A percentile compares a stretch with the other conserved stretches of the same genome.
phyloP scores from a whole-genome alignment of 805 yeast genomes.

The Zygoascus tannicola region DNA sequence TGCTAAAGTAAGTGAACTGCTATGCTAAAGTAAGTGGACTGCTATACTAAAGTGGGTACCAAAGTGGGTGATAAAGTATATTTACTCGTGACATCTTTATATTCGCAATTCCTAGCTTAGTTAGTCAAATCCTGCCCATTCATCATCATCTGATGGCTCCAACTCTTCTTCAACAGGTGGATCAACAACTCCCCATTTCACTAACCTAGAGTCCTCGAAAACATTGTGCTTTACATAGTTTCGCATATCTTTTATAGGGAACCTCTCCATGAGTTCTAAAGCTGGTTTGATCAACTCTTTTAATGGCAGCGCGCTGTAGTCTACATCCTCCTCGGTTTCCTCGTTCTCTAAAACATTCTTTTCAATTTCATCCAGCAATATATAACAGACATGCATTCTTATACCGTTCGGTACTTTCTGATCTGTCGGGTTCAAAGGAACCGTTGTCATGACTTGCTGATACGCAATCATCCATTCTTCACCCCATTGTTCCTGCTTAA shows the following conservation, averaged over 20 bases:
- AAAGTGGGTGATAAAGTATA: too few relatives aligned
- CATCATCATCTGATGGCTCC: conserved; percentile 26
- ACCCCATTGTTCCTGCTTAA: conserved; percentile 49
- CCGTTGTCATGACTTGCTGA: conserved; percentile 35
- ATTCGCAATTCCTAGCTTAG: too few relatives aligned
- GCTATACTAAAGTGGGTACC: too few relatives aligned
- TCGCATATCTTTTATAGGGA: conserved; percentile 54
- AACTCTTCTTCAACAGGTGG: conserved; percentile 17
- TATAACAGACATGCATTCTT: conserved; percentile 77
- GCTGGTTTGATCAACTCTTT: conserved; percentile 52
- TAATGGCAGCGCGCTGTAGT: conserved; percentile 44
- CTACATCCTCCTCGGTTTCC: conserved; percentile 22
- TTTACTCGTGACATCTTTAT: too few relatives aligned
- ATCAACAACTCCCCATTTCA: conserved; percentile 45
- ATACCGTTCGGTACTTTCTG: conserved; percentile 59
- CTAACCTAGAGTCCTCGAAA: conserved; percentile 51
- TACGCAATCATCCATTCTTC: conserved; percentile 33
- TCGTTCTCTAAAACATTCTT: conserved; percentile 36
- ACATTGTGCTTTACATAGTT: conserved; percentile 58
- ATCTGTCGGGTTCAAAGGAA: conserved; percentile 40
- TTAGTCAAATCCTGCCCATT: conserved; percentile 30
- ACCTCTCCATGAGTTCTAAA: conserved; percentile 37
- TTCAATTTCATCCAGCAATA: conserved; percentile 77
- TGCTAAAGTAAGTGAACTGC: too few relatives aligned
- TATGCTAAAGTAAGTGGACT: too few relatives aligned